These are phyloP conservation scores for Phyllosticta capitalensis DNA, from an alignment of 2,329 filamentous ascomycete genomes.

Conservation along the genomic window DNA sequence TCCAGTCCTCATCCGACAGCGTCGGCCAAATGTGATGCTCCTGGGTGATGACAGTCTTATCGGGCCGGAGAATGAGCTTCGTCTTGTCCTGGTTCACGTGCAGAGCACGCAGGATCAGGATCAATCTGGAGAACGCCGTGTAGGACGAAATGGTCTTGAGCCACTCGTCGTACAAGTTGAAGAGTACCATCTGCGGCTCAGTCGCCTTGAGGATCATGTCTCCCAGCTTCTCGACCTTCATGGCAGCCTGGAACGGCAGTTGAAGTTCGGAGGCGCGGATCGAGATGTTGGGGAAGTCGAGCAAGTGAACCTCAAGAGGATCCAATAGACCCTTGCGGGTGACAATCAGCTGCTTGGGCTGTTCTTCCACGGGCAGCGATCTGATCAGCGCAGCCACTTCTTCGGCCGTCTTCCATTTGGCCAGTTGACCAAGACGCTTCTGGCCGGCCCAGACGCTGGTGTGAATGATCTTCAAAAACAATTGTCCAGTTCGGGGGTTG, in stretches of 20 bases:
- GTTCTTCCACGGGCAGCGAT: conserved; percentile 92
- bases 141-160: conserved; percentile 97
- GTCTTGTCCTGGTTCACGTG: conserved; percentile 99
- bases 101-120: conserved; percentile 85
- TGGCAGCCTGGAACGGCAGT: conserved; percentile 95
- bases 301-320: conserved; percentile 90
- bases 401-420: conserved; percentile 99
- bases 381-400: conserved; percentile 97
- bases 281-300: conserved; percentile 98
- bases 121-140: conserved; percentile 91
- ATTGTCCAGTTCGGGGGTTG: conserved; percentile 93
- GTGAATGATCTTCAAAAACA: conserved; percentile 99
- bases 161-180: conserved; percentile 99
- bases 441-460: conserved; percentile 98
- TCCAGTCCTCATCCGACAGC: conserved; percentile 92
- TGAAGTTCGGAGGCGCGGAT: conserved; percentile 96
- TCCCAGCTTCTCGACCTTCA: conserved; percentile 98
- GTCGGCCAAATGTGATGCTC: conserved; percentile 99
- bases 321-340: conserved; percentile 95
- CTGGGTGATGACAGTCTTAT: conserved; percentile 97
- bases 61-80: conserved; percentile 85
- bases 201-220: conserved; percentile 98
- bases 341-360: conserved; percentile 97
- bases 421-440: conserved; percentile 95
- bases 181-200: conserved; percentile 99